phyloP scores from a whole-genome alignment of 768 basidiomycete genomes.

The Russula foetens region DNA sequence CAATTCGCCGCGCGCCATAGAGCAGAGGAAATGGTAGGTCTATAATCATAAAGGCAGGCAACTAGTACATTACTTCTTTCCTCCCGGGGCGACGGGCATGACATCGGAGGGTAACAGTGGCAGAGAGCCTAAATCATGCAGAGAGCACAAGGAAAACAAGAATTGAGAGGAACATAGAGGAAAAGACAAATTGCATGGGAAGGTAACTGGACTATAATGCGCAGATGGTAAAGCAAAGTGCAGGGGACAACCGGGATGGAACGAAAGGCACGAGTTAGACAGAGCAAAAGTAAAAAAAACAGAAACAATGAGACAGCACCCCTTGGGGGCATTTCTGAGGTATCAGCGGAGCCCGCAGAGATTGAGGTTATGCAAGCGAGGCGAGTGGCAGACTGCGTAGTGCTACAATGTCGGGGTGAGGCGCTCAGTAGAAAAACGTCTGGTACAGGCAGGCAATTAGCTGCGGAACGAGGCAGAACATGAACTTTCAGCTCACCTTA shows the following conservation, averaged over 20 bases:
- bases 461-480: not conserved
- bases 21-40: not conserved
- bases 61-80: slow-evolving; percentile 16
- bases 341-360: slow-evolving; percentile 13
- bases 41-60: slow-evolving; percentile 7
- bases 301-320: slow-evolving; percentile 1
- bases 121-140: slow-evolving; percentile 8
- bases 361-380: slow-evolving; percentile 10
- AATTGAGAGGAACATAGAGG: slow-evolving; percentile 7
- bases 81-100: slow-evolving; percentile 5
- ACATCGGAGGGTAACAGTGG: slow-evolving; percentile 6
- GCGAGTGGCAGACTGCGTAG: slow-evolving; percentile 2
- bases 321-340: slow-evolving; percentile 6
- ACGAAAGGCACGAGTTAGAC: slow-evolving; percentile 9
- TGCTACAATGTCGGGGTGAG: slow-evolving; percentile 19
- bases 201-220: slow-evolving; percentile 15
- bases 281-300: not conserved
- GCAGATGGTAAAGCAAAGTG: slow-evolving; percentile 17
- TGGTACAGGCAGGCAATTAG: not conserved
- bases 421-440: not conserved
- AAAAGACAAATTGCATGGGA: slow-evolving; percentile 15
- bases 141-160: slow-evolving; percentile 13
- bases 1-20: not conserved
- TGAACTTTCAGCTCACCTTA: slow-evolving; percentile 4
- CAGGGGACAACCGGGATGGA: not conserved